Evolutionary conservation across 2,329 filamentous ascomycete genomes (phyloP).

Genomic region (Phaeosphaeriaceae sp.): DNA sequence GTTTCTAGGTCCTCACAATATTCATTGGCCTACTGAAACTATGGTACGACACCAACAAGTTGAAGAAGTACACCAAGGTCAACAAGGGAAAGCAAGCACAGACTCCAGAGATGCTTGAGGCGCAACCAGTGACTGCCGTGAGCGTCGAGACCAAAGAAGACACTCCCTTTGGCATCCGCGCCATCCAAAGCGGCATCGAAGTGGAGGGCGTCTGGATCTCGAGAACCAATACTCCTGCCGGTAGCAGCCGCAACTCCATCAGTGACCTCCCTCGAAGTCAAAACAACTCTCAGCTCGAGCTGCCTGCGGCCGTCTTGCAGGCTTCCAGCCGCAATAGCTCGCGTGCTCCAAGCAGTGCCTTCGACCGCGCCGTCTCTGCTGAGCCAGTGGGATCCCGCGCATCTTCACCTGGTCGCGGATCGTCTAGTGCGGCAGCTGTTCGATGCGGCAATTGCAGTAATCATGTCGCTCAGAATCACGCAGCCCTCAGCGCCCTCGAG

Average conservation of each 20-base stretch:
- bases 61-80: constrained; percentile 52
- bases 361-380: constrained; percentile 48
- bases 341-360: constrained; percentile 41
- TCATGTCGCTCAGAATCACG: constrained; percentile 37
- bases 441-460: constrained; percentile 47
- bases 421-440: constrained; percentile 38
- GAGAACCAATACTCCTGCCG: constrained; percentile 51
- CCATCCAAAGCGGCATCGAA: constrained; percentile 81
- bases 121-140: constrained; percentile 61
- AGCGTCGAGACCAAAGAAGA: constrained; percentile 63
- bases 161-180: constrained; percentile 85
- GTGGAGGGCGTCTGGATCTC: constrained; percentile 78
- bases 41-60: constrained; percentile 49
- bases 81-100: constrained; percentile 43
- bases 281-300: constrained; percentile 42
- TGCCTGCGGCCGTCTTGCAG: constrained; percentile 36
- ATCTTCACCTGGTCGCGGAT: constrained; percentile 37
- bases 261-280: constrained; percentile 35
- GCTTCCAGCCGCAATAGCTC: constrained; percentile 47
- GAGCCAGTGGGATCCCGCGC: constrained; percentile 43
- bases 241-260: constrained; percentile 46
- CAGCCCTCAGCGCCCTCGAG: constrained; percentile 43
- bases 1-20: constrained; percentile 67
- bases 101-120: constrained; percentile 70
- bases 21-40: constrained; percentile 72